Base-by-base conservation (phyloP, 192 early-diverging fungal species). In the Entomortierella chlamydospora region DNA sequence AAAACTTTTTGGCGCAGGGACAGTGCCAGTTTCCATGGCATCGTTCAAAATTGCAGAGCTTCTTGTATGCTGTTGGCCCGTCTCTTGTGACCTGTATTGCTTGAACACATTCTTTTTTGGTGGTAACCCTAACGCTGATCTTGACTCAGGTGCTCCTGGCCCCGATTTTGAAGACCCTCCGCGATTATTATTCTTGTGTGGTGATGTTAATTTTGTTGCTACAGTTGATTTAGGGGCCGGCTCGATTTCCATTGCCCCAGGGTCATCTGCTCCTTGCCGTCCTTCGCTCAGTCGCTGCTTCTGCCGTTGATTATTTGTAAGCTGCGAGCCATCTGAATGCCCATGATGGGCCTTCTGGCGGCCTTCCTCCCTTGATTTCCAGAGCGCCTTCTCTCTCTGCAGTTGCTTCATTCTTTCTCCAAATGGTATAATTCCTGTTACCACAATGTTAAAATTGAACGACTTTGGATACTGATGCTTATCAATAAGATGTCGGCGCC, bases 401-500 rank as follows among this genome's bases (percentile, higher is more conserved):
- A 56, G 45, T 8, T 55, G 13, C 22, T 54, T 58, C 45, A 61
- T 57, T n/a, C 77, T 69, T 56, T 69, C 58, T 15, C 41, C 70
- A 39, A 80, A 73, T 2, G 81, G 70, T 0, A 84, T 17, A 20
- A 81, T 68, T 7, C 87, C 87, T 2, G 80, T 84, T 9, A 70
- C 22, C 12, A 82, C 66, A 22, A 88, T 65, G 6, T 67, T 67
- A 72, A 89, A 89, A 12, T 86, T 82, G 70, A 86, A 89, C 25
- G 59, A 64, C 41, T 61, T 81, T 15, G 88, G 83, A 55, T 87
- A 89, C 4, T 78, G 41, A 50, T 89, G 88, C 30, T 87, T 85
- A 29, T 86, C 85, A 54, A 89, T 85, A 39, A 87, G 51, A 65
- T 89, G 88, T 28, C 77, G 33, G 34, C 78, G 71, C 29, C 88